phyloP scores from a whole-genome alignment of 495 filamentous ascomycete genomes.

The Entonaema liquescens region DNA sequence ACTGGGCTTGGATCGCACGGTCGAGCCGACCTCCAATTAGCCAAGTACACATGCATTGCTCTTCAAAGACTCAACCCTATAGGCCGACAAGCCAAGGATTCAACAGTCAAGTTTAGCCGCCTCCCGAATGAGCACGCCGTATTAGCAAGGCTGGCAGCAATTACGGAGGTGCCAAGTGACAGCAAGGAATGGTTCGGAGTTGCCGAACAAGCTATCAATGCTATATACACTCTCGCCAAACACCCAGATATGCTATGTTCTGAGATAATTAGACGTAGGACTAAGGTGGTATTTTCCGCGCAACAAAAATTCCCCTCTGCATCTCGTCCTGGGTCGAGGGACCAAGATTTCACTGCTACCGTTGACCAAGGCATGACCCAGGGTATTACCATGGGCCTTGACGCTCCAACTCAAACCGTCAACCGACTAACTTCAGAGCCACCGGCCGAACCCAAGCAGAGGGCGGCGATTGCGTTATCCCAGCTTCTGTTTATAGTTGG shows the following conservation, averaged over 20 bases:
- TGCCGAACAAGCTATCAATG: slow-evolving; percentile 96
- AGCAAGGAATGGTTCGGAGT: slow-evolving; percentile 97
- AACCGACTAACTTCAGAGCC: slow-evolving; percentile 46
- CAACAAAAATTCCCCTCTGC: slow-evolving; percentile 41
- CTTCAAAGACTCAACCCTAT: slow-evolving; percentile 87
- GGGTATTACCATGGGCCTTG: slow-evolving; percentile 45
- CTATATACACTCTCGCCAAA: slow-evolving; percentile 93
- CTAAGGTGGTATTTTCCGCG: slow-evolving; percentile 75
- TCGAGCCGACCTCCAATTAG: slow-evolving; percentile 81
- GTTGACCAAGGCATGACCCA: slow-evolving; percentile 41
- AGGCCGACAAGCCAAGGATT: slow-evolving; percentile 78
- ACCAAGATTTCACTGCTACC: slow-evolving; percentile 45
- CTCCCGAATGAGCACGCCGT: slow-evolving; percentile 93
- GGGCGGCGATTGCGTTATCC: slow-evolving; percentile 77
- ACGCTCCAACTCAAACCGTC: slow-evolving; percentile 49
- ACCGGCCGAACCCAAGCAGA: slow-evolving; percentile 60
- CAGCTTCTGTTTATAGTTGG: slow-evolving; percentile 96
- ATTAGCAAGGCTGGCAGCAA: slow-evolving; percentile 77
- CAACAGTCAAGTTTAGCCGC: slow-evolving; percentile 71
- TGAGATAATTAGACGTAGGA: slow-evolving; percentile 88
- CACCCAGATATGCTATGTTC: slow-evolving; percentile 95
- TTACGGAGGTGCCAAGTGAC: slow-evolving; percentile 82
- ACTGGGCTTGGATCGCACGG: slow-evolving; percentile 87
- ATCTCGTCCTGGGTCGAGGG: slow-evolving; percentile 55
- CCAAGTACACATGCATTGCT: slow-evolving; percentile 94